Base-by-base conservation (phyloP, 768 basidiomycete species). In the Roridomyces roridus region DNA sequence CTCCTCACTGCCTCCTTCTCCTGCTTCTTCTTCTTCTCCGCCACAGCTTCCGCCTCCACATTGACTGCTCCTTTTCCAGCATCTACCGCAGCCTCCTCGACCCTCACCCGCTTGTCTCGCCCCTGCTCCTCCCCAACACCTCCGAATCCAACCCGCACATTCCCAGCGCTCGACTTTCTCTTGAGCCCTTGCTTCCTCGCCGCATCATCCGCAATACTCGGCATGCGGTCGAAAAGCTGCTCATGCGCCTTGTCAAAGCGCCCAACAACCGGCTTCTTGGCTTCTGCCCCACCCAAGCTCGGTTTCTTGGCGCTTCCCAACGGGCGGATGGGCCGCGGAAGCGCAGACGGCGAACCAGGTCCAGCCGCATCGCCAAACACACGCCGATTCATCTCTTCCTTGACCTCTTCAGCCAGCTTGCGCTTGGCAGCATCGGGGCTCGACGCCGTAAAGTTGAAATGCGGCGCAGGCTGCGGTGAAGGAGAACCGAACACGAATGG, bases 401-500 rank as follows among this genome's bases (percentile, higher is more conserved):
- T 75, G 25, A 94, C 85, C 20, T 81, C 80, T n/a, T 84, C 78
- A 0, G 90, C 87, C 0, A 87, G 86, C 2, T 76, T 70, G 47
- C 52, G 46, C 35, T 53, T 59, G 23, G 37, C 41, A 17, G 52
- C 44, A 5, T 55, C 49, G 11, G 61, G 52, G 29, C 45, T 55
- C 25, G 52, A 11, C 44, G 55, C 49, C 10, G 44, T 26, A 41
- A 63, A 63, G 31, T 78, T 80, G 72, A 94, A 93, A 34, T 10
- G 31, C 46, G 87, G 82, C n/a, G 74, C 71, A 60, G 89, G 78
- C 55, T 82, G 81, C 7, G 88, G 85, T 4, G 83, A 78, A 0
- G 90, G 87, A 0, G 91, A 92, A 23, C 91, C 91, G 64, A 94
- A 94, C 20, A 91, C 67, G 74, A 93, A 94, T 0, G 86, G 84